Percentiles rank a stretch among this genome's conserved stretches.
Evolutionary conservation across 176 grass and related monocot genomes (phyloP).

Genomic region (Rhynchospora breviuscula): DNA sequence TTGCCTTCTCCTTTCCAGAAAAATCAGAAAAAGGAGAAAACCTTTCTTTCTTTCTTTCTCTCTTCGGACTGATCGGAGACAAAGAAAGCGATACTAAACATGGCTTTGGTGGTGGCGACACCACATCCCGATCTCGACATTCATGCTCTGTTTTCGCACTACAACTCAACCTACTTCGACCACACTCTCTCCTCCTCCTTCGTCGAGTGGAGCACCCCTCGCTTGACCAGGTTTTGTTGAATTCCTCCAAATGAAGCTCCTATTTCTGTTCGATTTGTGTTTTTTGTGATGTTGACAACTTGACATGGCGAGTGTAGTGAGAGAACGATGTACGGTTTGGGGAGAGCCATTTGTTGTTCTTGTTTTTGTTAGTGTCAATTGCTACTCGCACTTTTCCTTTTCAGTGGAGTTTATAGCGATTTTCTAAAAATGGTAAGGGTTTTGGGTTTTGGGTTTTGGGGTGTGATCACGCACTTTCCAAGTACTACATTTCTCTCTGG

Average conservation of each 20-base stretch:
- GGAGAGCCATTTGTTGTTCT: neutral
- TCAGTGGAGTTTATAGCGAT: neutral
- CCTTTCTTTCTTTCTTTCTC: neutral
- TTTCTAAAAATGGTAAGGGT: neutral
- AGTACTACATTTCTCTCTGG: neutral
- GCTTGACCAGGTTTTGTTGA: slow-evolving; percentile 26
- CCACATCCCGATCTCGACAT: slow-evolving; percentile 44
- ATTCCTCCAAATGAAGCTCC: neutral
- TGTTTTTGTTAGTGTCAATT: neutral
- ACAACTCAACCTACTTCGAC: slow-evolving; percentile 60
- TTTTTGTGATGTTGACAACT: neutral
- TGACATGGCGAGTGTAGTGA: neutral
- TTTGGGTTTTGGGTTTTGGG: neutral
- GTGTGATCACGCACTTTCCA: neutral
- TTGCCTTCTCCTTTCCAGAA: neutral
- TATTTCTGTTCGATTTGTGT: neutral
- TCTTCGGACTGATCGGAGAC: neutral
- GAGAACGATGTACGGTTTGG: neutral
- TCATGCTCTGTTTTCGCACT: slow-evolving; percentile 42
- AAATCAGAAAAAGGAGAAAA: neutral
- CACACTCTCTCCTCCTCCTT: slow-evolving; percentile 36
- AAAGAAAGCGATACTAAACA: neutral
- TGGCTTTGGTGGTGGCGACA: slow-evolving; percentile 13
- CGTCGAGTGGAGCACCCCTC: slow-evolving; percentile 35
- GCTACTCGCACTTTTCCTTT: neutral